Conservation (phyloP, 129 eudicot species). For the Oenanthe sinensis region DNA sequence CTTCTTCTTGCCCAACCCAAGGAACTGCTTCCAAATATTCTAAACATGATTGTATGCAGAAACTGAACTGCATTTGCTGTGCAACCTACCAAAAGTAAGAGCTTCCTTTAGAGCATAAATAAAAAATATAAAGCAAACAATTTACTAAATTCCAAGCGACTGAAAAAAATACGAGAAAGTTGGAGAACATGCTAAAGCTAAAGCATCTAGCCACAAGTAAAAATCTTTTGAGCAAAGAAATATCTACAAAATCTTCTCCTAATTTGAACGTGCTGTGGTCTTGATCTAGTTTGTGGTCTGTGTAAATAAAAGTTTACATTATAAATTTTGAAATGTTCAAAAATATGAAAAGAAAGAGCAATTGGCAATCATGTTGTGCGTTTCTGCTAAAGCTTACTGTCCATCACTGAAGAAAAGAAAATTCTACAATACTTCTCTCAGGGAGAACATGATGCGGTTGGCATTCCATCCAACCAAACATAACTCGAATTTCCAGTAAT, state of each 20-base stretch:
- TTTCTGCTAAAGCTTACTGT: neutral
- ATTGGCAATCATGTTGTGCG: neutral
- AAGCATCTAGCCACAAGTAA: neutral
- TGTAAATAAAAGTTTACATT: neutral
- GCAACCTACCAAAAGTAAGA: constrained; percentile 48
- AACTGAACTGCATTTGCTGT: constrained; percentile 56
- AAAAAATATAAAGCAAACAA: neutral
- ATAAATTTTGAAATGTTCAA: neutral
- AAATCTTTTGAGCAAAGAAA: neutral
- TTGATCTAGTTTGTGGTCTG: neutral
- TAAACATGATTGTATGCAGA: constrained; percentile 71
- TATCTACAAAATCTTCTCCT: neutral
- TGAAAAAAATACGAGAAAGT: neutral
- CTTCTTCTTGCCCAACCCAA: constrained; percentile 99
- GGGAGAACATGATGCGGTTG: neutral
- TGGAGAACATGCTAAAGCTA: neutral
- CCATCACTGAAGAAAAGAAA: neutral
- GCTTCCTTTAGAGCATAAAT: constrained; percentile 8
- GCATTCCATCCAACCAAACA: neutral
- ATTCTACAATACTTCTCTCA: neutral
- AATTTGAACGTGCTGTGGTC: neutral
- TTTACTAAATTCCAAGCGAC: neutral
- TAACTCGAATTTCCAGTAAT: neutral
- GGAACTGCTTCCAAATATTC: constrained; percentile 96
- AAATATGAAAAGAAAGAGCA: no score